Percentiles rank a stretch among this genome's conserved stretches.
phyloP scores from a whole-genome alignment of 1,139 yeast genomes.

The Debaryomycetaceae sp. region DNA sequence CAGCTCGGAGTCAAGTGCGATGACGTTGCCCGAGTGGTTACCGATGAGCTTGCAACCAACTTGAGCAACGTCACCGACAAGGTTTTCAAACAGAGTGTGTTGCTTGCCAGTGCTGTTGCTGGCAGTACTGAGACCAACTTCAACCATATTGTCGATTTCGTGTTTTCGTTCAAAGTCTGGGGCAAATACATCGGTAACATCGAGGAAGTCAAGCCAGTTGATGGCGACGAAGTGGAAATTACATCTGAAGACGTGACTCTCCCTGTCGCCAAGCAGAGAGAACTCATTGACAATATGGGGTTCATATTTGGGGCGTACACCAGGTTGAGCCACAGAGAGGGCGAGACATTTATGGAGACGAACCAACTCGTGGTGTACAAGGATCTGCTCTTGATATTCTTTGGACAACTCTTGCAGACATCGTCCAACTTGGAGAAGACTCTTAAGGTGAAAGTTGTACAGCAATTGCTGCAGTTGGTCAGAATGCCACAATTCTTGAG shows the following conservation, averaged over 20 bases:
- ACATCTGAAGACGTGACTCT: constrained; percentile 28
- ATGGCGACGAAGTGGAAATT: constrained; percentile 11
- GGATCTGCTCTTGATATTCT: constrained; percentile 61
- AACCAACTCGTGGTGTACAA: constrained; percentile 33
- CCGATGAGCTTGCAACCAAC: constrained; percentile 55
- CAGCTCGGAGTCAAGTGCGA: constrained; percentile 34
- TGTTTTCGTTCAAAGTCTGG: constrained; percentile 32
- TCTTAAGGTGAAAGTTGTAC: constrained; percentile 61
- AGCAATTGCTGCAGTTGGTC: constrained; percentile 56
- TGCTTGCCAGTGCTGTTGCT: constrained; percentile 56
- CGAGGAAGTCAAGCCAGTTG: constrained; percentile 10
- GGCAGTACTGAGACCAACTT: constrained; percentile 33
- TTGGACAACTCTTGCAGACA: constrained; percentile 64
- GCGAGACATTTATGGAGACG: constrained; percentile 8
- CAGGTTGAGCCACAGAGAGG: constrained; percentile 31
- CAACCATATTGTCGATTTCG: constrained; percentile 37
- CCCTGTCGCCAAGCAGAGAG: constrained; percentile 54
- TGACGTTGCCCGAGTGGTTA: constrained; percentile 30
- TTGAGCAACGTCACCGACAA: constrained; percentile 49
- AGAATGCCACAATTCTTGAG: constrained; percentile 43
- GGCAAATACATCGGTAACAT: constrained; percentile 31
- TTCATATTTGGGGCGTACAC: constrained; percentile 39
- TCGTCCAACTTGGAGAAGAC: constrained; percentile 65
- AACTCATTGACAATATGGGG: constrained; percentile 56
- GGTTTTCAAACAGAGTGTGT: constrained; percentile 54